Percentiles rank a stretch among this genome's conserved stretches.
Conservation (phyloP, 177 flowering plant genomes). For the Vitis hybrid region DNA sequence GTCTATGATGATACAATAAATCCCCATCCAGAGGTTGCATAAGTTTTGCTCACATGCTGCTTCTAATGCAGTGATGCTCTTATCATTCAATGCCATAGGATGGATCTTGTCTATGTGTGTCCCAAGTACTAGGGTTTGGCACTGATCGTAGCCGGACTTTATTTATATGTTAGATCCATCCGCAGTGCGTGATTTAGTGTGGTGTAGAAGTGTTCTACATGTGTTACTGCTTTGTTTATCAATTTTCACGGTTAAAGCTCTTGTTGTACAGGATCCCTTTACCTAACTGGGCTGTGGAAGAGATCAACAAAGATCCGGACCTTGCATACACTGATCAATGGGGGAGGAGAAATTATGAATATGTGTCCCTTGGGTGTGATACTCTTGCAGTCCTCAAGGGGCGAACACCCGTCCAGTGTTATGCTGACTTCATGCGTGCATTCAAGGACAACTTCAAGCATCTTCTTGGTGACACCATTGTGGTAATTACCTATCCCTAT, state of each 20-base stretch:
- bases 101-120: too few relatives aligned
- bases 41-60: too few relatives aligned
- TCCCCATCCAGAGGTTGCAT: too few relatives aligned
- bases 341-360: conserved; percentile 88
- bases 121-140: too few relatives aligned
- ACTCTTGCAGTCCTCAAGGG: conserved; percentile 83
- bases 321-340: conserved; percentile 93
- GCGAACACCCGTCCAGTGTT: conserved; percentile 83
- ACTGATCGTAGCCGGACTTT: neutral
- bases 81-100: too few relatives aligned
- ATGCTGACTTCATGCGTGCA: conserved; percentile 88
- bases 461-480: conserved; percentile 85
- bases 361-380: conserved; percentile 84
- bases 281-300: conserved; percentile 89
- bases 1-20: too few relatives aligned
- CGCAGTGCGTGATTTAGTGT: too few relatives aligned
- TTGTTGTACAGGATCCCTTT: conserved; percentile 73
- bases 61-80: too few relatives aligned
- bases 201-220: too few relatives aligned
- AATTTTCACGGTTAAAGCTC: neutral
- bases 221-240: conserved; percentile 1
- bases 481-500: conserved; percentile 41
- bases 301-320: conserved; percentile 70
- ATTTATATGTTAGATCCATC: neutral
- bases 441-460: conserved; percentile 80